A percentile compares a stretch with the other conserved stretches of the same genome.
phyloP scores from a whole-genome alignment of 2,329 filamentous ascomycete genomes.

The Coccinonectria pachysandricola region DNA sequence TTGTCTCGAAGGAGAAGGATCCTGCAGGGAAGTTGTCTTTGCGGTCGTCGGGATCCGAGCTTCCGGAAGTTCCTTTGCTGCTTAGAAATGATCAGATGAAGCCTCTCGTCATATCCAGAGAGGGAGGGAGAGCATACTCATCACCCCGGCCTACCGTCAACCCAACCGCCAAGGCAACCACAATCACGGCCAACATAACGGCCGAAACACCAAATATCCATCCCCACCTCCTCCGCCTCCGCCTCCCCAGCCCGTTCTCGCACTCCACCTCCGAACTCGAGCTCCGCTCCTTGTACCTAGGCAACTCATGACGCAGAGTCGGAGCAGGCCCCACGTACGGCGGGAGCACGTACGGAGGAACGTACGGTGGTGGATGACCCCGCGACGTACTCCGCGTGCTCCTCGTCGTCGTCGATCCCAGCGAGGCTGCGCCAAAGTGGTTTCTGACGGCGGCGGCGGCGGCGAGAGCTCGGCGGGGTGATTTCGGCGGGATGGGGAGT shows the following conservation, averaged over 20 bases:
- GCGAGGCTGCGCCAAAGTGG: too few relatives aligned
- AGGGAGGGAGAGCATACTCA: too few relatives aligned
- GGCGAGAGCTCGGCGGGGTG: conserved; percentile 18
- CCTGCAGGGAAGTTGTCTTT: conserved; percentile 45
- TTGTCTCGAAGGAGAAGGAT: conserved; percentile 50
- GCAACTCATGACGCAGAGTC: conserved; percentile 9
- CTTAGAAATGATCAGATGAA: too few relatives aligned
- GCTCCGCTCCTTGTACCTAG: too few relatives aligned
- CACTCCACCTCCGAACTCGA: too few relatives aligned
- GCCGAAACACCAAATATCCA: conserved; percentile 22
- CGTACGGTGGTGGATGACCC: conserved; percentile 16
- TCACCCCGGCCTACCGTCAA: too few relatives aligned
- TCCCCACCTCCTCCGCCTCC: conserved; percentile 16
- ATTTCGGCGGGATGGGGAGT: conserved; percentile 21
- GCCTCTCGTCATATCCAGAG: too few relatives aligned
- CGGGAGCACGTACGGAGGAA: conserved; percentile 9
- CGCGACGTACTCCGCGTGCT: too few relatives aligned
- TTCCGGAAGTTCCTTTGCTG: too few relatives aligned
- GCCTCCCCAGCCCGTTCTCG: too few relatives aligned
- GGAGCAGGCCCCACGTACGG: conserved; percentile 3
- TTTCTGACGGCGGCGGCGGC: too few relatives aligned
- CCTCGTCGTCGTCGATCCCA: too few relatives aligned
- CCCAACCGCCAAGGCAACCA: conserved; percentile 30
- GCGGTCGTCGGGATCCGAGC: conserved; percentile 5
- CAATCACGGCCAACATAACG: conserved; percentile 20